Conservation (phyloP, 2,329 filamentous ascomycete species). For the Fusarium sp. region DNA sequence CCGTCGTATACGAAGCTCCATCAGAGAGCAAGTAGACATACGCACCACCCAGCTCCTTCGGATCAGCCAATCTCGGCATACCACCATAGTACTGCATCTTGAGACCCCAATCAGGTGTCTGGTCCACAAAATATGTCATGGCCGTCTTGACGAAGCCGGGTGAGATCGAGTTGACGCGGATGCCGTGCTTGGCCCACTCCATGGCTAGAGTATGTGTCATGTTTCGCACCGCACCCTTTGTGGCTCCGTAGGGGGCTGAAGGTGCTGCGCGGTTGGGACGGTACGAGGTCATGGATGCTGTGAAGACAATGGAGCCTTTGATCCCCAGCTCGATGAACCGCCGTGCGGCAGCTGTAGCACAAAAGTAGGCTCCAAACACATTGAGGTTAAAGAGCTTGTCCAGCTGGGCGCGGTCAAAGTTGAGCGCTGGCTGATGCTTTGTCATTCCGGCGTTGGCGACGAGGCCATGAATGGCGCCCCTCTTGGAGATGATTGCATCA, state of each 20-base stretch:
- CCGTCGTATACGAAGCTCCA: slow-evolving; percentile 62
- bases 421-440: slow-evolving; percentile 63
- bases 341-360: slow-evolving; percentile 58
- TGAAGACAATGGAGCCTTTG: slow-evolving; percentile 58
- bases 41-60: slow-evolving; percentile 66
- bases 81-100: slow-evolving; percentile 70
- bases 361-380: slow-evolving; percentile 58
- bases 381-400: slow-evolving; percentile 53
- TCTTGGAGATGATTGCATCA: slow-evolving; percentile 52
- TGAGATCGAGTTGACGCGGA: slow-evolving; percentile 60
- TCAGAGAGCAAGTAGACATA: slow-evolving; percentile 69
- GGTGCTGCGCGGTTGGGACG: slow-evolving; percentile 52
- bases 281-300: slow-evolving; percentile 61
- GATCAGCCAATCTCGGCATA: slow-evolving; percentile 65
- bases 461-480: slow-evolving; percentile 60
- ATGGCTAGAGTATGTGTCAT: slow-evolving; percentile 57
- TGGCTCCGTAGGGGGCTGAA: slow-evolving; percentile 59
- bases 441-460: slow-evolving; percentile 64
- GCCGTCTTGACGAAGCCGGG: slow-evolving; percentile 59
- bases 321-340: slow-evolving; percentile 52
- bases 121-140: slow-evolving; percentile 63
- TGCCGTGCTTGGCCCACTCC: slow-evolving; percentile 61
- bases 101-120: slow-evolving; percentile 65
- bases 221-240: slow-evolving; percentile 58
- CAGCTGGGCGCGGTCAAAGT: slow-evolving; percentile 50